Conservation (phyloP, 75 land plant species). For the Selaginella tamariscina region DNA sequence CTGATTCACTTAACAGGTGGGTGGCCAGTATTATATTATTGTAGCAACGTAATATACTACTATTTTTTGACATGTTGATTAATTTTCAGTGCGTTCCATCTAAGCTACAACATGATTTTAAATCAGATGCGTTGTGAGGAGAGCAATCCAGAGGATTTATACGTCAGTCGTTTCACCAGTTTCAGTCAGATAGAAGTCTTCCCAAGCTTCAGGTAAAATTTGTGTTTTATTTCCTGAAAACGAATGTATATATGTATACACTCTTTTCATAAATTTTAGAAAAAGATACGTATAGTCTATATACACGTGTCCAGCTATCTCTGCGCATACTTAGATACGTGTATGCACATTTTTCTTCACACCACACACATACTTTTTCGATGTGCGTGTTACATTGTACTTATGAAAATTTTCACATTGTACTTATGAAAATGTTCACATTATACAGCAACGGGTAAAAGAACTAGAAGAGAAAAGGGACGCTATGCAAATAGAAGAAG, state of each 20-base stretch:
- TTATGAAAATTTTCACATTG: too few species aligned
- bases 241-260: too few species aligned
- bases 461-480: slow-evolving; percentile 68
- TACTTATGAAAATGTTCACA: background rate
- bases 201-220: slow-evolving; percentile 73
- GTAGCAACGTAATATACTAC: too few species aligned
- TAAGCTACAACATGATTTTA: slow-evolving; percentile 96
- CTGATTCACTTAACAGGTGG: slow-evolving; percentile 91
- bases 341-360: too few species aligned
- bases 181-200: slow-evolving; percentile 82
- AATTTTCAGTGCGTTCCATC: slow-evolving; percentile 83
- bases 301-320: too few species aligned
- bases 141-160: slow-evolving; percentile 84
- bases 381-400: too few species aligned
- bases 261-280: too few species aligned
- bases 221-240: too few species aligned
- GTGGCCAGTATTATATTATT: background rate
- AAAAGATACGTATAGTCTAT: too few species aligned
- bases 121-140: slow-evolving; percentile 97
- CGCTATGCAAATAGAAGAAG: slow-evolving; percentile 76
- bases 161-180: slow-evolving; percentile 83
- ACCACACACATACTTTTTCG: too few species aligned
- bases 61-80: too few species aligned
- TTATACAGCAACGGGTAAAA: slow-evolving; percentile 57
- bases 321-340: too few species aligned